These are phyloP conservation scores for Amaranthus palmeri DNA, from an alignment of 148 eudicot genomes.

Conservation along the genomic window DNA sequence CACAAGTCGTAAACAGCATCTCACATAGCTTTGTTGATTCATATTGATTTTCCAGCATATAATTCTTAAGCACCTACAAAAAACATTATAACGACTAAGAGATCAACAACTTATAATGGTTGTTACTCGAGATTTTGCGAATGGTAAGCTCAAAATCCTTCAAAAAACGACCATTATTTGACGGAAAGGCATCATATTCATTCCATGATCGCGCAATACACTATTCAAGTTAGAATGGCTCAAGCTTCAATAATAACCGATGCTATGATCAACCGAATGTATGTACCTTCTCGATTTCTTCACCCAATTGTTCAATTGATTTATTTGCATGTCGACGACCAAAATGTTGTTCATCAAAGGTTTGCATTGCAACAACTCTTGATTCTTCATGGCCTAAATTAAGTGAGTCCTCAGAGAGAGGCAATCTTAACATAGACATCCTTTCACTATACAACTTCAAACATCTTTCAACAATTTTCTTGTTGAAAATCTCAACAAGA, in stretches of 20 bases:
- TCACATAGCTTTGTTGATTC: constrained; percentile 88
- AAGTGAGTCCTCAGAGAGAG: constrained; percentile 51
- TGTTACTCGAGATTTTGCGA: too few relatives aligned
- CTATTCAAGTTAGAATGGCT: too few relatives aligned
- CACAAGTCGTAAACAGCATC: constrained; percentile 69
- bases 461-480: constrained; percentile 83
- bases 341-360: constrained; percentile 87
- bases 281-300: constrained; percentile 77
- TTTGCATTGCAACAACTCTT: constrained; percentile 49
- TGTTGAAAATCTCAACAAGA: constrained; percentile 93
- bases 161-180: background rate
- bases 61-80: constrained; percentile 65
- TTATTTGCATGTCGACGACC: constrained; percentile 89
- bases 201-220: too few relatives aligned
- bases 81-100: background rate
- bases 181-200: too few relatives aligned
- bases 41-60: constrained; percentile 68
- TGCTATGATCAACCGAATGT: constrained; percentile 1
- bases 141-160: background rate
- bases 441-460: constrained; percentile 62
- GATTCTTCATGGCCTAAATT: constrained; percentile 55
- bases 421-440: constrained; percentile 57
- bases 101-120: too few relatives aligned
- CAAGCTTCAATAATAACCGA: background rate
- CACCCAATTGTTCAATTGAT: constrained; percentile 74